Base-by-base conservation (phyloP, 2,329 filamentous ascomycete species). In the Dactylellina parvicollis region DNA sequence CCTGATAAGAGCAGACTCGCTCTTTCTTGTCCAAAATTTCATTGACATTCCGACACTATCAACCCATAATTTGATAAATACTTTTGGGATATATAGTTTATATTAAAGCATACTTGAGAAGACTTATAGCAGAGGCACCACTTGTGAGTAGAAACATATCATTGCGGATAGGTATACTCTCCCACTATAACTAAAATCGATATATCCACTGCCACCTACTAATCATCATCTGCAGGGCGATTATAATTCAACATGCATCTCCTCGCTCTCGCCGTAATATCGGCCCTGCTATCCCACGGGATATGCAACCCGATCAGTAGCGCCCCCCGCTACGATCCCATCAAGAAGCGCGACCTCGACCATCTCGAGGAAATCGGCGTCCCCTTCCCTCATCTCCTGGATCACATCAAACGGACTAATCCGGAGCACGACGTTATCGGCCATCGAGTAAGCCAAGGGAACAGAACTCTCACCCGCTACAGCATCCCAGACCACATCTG, bases 281-380 rank as follows among this genome's bases (percentile, higher is more conserved):
- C 69, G 8, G 47, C 46, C 14, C 28, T 73, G 3, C 44, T 47
- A 9, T 61, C 69, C 1, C 44, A 61, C 26, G 34, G 22, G 1
- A 0, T 69, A 7, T 46, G 44, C 4, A 52, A 36, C 4, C 64
- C 64, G 4, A 30, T 52, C 30, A 2, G 20, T 36, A 56, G 54
- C n/a, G 34, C 44, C 10, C 67, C 60, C 18, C 10, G 40, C 3
- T 73, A 61, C 36, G 18, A 72, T 20, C 28, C 54, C n/a, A 10
- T 16, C 34, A 49, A 30, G 9, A 66, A 46, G 34, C 54, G 56
- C 10, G 60, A 66, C 16, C 38, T 54, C 4, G 4, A 4, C 1
- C 60, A 73, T 34, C 54, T 66, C 30, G 54, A 66, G 1, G 60
- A 66, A 12, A 73, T 73, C 18, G 69, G 69, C 5, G 34, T 73